Percentiles rank a stretch among this genome's conserved stretches.
These are phyloP conservation scores for Solanum chaucha DNA, from an alignment of 257 asterid species.

Conservation along the genomic window DNA sequence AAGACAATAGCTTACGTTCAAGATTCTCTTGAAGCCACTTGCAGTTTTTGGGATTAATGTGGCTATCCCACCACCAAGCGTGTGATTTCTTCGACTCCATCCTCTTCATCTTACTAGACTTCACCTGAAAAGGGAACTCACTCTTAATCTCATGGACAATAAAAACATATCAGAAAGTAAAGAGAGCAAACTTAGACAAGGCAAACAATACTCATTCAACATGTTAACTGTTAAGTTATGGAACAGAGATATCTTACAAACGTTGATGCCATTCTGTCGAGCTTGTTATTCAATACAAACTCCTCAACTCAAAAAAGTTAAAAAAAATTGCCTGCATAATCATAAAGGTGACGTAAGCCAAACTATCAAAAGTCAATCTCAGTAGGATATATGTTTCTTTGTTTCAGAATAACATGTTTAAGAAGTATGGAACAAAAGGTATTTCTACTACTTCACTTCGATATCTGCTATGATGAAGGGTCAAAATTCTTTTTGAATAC, in stretches of 20 bases:
- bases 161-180: not conserved
- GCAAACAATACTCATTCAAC: not conserved
- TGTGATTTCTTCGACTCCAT: slow-evolving; percentile 55
- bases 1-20: slow-evolving; percentile 34
- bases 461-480: not conserved
- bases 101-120: slow-evolving; percentile 42
- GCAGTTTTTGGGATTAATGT: slow-evolving; percentile 68
- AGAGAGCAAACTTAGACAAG: not conserved
- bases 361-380: not conserved
- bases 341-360: not conserved
- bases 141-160: not conserved
- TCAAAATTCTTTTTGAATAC: not conserved
- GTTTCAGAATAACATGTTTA: not conserved
- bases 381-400: not conserved
- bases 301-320: not conserved
- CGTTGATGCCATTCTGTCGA: slow-evolving; percentile 29
- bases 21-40: slow-evolving; percentile 90
- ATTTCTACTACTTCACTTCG: not conserved
- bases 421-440: not conserved
- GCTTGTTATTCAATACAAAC: not conserved
- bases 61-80: slow-evolving; percentile 97
- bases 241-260: slow-evolving; percentile 17
- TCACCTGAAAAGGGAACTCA: slow-evolving; percentile 24
- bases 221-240: not conserved
- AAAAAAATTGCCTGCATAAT: not conserved